Conservation (phyloP, 352 stramenopile genomes). For the Elongisporangium prolatum region DNA sequence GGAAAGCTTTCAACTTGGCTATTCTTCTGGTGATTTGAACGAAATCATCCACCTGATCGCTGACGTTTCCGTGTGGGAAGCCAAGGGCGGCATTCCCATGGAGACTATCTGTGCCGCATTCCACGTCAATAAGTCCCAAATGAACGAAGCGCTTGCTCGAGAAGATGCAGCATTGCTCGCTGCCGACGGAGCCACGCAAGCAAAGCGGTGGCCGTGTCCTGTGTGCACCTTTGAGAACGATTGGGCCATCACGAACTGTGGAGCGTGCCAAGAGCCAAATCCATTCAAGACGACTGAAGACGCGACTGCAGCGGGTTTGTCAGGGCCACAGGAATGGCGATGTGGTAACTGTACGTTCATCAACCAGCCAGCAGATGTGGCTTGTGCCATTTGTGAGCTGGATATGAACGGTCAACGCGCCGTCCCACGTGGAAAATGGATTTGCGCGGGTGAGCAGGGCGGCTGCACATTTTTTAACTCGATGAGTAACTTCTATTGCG, state of each 20-base stretch:
- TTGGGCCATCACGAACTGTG: constrained; percentile 25
- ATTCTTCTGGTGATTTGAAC: constrained; percentile 74
- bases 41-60: constrained; percentile 80
- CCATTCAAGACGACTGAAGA: constrained; percentile 28
- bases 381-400: constrained; percentile 79
- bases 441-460: constrained; percentile 77
- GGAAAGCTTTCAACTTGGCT: constrained; percentile 83
- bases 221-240: constrained; percentile 84
- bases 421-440: constrained; percentile 80
- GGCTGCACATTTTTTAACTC: constrained; percentile 88
- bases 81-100: constrained; percentile 42
- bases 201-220: constrained; percentile 46
- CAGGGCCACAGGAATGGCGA: constrained; percentile 58
- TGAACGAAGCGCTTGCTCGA: constrained; percentile 43
- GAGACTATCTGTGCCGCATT: constrained; percentile 74
- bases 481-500: constrained; percentile 80
- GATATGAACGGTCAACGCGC: constrained; percentile 72
- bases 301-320: constrained; percentile 8
- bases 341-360: constrained; percentile 86
- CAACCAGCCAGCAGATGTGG: constrained; percentile 67
- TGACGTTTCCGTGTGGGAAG: constrained; percentile 39
- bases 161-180: constrained; percentile 27
- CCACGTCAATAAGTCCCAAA: constrained; percentile 41
- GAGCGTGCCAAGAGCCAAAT: constrained; percentile 60
- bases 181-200: constrained; percentile 7